These are phyloP conservation scores for Rhododendron williamsianum DNA, from an alignment of 148 eudicot species.

Conservation along the genomic window DNA sequence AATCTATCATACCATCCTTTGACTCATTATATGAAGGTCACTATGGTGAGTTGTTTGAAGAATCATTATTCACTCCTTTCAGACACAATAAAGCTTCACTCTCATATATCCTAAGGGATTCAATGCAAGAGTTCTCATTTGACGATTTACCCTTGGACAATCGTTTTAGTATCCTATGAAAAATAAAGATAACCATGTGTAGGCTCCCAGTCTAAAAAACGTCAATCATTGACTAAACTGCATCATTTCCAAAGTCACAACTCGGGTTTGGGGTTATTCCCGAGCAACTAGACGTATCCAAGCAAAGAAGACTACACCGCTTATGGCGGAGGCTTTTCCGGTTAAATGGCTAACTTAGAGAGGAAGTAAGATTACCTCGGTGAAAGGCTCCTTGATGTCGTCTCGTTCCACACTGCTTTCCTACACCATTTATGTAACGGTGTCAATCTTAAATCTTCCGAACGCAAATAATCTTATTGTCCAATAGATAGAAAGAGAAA, in stretches of 20 bases:
- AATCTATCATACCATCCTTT: neutral
- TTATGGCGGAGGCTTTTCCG: neutral
- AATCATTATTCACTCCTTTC: neutral
- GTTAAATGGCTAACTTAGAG: neutral
- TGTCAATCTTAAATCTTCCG: neutral
- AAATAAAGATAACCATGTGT: neutral
- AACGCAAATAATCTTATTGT: neutral
- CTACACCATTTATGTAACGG: constrained; percentile 27
- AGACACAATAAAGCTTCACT: neutral
- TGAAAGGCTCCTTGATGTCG: constrained; percentile 83
- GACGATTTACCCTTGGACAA: neutral
- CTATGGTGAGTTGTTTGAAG: neutral
- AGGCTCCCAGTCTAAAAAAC: neutral
- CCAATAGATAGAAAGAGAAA: neutral
- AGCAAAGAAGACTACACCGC: neutral
- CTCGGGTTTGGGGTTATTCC: neutral
- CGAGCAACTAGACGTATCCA: neutral
- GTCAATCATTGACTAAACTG: neutral
- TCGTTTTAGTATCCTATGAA: neutral
- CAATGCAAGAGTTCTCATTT: neutral
- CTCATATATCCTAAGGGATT: neutral
- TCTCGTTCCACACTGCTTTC: constrained; percentile 91
- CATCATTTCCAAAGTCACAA: neutral
- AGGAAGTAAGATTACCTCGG: constrained; percentile 46
- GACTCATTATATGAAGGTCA: neutral